Evolutionary conservation across 2,329 filamentous ascomycete species (phyloP).

Genomic region (Cytospora leucostoma): DNA sequence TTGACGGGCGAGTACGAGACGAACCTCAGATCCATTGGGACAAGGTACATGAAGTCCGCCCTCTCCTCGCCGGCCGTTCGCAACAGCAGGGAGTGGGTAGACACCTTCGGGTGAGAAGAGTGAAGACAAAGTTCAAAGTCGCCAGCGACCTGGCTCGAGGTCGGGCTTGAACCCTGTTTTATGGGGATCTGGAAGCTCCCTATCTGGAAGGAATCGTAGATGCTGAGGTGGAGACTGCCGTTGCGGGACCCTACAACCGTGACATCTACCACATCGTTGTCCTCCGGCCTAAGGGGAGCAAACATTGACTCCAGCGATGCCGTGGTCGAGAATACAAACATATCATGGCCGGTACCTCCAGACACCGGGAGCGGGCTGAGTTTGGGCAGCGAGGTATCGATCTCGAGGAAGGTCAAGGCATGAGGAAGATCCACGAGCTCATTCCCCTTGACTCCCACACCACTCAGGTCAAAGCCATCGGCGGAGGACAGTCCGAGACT

Average conservation of each 20-base stretch:
- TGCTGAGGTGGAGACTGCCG: slow-evolving; percentile 73
- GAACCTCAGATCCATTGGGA: slow-evolving; percentile 82
- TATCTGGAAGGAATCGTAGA: slow-evolving; percentile 84
- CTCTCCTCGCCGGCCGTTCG: slow-evolving; percentile 40
- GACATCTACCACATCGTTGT: slow-evolving; percentile 75
- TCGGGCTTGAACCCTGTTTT: slow-evolving; percentile 26
- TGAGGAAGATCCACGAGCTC: slow-evolving; percentile 62
- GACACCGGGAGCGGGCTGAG: slow-evolving; percentile 69
- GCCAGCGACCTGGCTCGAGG: slow-evolving; percentile 10
- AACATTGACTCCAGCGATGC: slow-evolving; percentile 71
- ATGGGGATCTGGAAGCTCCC: slow-evolving; percentile 54
- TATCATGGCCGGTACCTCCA: slow-evolving; percentile 60
- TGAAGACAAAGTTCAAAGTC: slow-evolving; percentile 56
- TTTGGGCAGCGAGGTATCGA: slow-evolving; percentile 75
- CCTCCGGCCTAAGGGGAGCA: slow-evolving; percentile 60
- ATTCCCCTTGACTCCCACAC: slow-evolving; percentile 29
- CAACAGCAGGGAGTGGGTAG: slow-evolving; percentile 75
- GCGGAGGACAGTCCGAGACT: slow-evolving; percentile 28
- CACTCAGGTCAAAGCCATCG: slow-evolving; percentile 30
- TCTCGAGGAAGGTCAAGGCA: slow-evolving; percentile 73
- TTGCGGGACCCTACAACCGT: slow-evolving; percentile 73
- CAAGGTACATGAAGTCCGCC: slow-evolving; percentile 54
- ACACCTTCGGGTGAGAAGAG: slow-evolving; percentile 69
- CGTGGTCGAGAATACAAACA: slow-evolving; percentile 67
- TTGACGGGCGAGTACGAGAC: slow-evolving; percentile 77